Evolutionary conservation across 768 basidiomycete species (phyloP).

Genomic region (Phallus indusiatus): DNA sequence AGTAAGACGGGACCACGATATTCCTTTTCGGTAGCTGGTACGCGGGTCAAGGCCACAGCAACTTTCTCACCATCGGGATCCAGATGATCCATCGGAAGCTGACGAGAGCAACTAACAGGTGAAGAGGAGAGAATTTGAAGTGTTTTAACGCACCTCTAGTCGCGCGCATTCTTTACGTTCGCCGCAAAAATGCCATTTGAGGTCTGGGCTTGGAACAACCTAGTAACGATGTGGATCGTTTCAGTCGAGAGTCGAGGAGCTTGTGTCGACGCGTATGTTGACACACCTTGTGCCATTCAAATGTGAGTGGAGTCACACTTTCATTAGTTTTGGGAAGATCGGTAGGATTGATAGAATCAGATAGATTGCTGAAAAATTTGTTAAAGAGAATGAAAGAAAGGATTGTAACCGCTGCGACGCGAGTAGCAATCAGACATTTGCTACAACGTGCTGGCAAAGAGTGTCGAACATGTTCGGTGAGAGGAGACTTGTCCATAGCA

Average conservation of each 20-base stretch:
- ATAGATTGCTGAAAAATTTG: background rate
- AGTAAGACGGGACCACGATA: conserved; percentile 37
- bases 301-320: background rate
- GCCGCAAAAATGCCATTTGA: conserved; percentile 22
- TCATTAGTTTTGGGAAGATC: background rate
- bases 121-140: background rate
- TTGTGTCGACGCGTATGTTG: background rate
- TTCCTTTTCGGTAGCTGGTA: conserved; percentile 23
- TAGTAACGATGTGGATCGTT: background rate
- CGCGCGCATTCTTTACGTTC: conserved; percentile 22
- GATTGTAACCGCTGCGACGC: background rate
- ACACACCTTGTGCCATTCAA: background rate
- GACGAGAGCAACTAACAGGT: background rate
- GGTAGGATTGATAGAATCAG: background rate
- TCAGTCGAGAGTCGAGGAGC: background rate
- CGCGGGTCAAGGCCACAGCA: conserved; percentile 33
- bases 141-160: conserved; percentile 17
- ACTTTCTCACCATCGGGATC: conserved; percentile 29
- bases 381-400: background rate
- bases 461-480: background rate
- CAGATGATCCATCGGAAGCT: conserved; percentile 41
- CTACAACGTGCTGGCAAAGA: background rate
- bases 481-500: background rate
- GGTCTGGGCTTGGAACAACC: conserved; percentile 15
- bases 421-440: background rate